Base-by-base conservation (phyloP, 2,329 filamentous ascomycete species). In the Talaromyces albobiverticillius region DNA sequence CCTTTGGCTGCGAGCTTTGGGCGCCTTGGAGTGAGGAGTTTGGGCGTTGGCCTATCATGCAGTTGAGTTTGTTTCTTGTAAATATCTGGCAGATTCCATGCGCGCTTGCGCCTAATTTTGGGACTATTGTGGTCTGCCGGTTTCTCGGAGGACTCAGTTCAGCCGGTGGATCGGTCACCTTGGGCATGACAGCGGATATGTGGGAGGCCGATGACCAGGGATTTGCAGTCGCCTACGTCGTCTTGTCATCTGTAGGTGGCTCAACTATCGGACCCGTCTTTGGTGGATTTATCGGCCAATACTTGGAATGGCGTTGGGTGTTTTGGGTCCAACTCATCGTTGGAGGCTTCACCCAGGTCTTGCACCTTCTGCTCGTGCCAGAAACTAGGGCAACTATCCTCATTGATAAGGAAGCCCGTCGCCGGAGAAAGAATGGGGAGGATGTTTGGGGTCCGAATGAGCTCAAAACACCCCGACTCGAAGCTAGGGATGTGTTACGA, bases 1-100 rank as follows among this genome's bases (percentile, higher is more conserved):
- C 88, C 32, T 90, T 94, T 66, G 89, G 89, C 13, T 92, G 89
- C 66, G 89, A 93, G 70, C 79, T 93, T 0, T 94, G 89, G 89
- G 89, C 89, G 0, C 89, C 89, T 0, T 94, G 89, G 87, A 88
- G 84, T 22, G 89, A 94, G 67, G 89, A 94, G 64, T 79, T 91
- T 51, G 89, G 89, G 4, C 82, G 89, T 41, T 87, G 84, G 78
- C 85, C 85, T 2, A 80, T 92, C 46, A 79, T 92, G 57, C 89
- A 92, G 75, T 71, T 82, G 25, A 80, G 46, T 49, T 23, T 49
- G 11, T 49, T 49, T 41, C 11, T 49, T n/a, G 46, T 49, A 32
- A 49, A 49, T 29, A 49, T 49, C 18, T 49, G 46, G 46, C 46
- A 49, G 32, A 49, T 49, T 41, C 46, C 46, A 18, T 49, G 46